Evolutionary conservation across 2,329 filamentous ascomycete species (phyloP).

Genomic region (Pseudogymnoascus sp.): DNA sequence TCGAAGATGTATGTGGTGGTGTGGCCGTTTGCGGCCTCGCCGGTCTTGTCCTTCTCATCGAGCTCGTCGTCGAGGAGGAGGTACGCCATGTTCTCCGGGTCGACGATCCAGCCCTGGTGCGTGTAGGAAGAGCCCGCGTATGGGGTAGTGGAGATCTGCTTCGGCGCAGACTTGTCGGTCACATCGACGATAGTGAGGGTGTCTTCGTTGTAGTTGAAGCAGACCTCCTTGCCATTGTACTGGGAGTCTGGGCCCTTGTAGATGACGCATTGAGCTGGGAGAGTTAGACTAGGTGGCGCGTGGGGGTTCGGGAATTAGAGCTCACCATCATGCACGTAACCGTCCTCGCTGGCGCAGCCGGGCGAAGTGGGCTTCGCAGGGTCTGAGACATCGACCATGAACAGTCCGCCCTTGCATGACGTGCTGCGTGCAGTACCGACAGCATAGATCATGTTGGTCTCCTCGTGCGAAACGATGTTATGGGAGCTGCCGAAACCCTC

Average conservation of each 20-base stretch:
- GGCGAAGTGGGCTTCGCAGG: constrained; percentile 39
- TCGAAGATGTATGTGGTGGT: constrained; percentile 47
- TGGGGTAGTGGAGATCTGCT: constrained; percentile 39
- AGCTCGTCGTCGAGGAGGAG: constrained; percentile 47
- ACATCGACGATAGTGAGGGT: constrained; percentile 38
- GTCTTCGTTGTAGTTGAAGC: constrained; percentile 26
- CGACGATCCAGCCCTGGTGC: constrained; percentile 41
- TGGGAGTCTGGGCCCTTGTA: constrained; percentile 20
- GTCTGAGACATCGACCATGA: constrained; percentile 43
- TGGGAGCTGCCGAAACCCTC: constrained; percentile 32
- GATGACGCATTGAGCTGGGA: constrained; percentile 14
- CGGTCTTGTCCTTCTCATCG: constrained; percentile 38
- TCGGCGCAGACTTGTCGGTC: constrained; percentile 34
- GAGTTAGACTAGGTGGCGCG: background rate
- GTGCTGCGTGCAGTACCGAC: constrained; percentile 29
- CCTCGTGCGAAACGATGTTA: constrained; percentile 37
- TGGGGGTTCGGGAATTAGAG: background rate
- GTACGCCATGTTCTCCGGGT: constrained; percentile 32
- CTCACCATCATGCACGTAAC: constrained; percentile 22
- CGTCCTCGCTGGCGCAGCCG: constrained; percentile 40
- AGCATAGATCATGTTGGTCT: constrained; percentile 29
- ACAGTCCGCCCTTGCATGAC: constrained; percentile 39
- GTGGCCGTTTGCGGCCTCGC: constrained; percentile 35
- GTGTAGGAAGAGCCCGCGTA: constrained; percentile 44
- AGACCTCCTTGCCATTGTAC: constrained; percentile 18